These are phyloP conservation scores for Yamadazyma atlantica DNA, from an alignment of 1,139 yeast genomes.

Conservation along the genomic window DNA sequence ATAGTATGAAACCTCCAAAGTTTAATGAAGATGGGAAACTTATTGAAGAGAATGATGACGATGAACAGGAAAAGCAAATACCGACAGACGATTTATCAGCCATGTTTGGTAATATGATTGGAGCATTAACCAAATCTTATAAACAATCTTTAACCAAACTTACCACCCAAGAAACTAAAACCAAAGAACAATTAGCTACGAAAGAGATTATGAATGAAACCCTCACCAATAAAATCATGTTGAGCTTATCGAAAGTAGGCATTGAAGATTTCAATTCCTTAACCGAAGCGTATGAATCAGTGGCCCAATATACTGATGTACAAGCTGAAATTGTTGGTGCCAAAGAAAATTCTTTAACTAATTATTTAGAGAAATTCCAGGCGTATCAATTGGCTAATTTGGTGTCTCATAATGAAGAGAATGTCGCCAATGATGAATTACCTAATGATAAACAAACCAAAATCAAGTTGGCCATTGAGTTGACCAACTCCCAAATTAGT, in stretches of 20 bases:
- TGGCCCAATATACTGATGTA: constrained; percentile 20
- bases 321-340: constrained; percentile 30
- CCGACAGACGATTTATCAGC: constrained; percentile 7
- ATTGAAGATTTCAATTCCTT: constrained; percentile 24
- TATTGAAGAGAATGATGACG: constrained; percentile 9
- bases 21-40: constrained; percentile 33
- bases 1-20: constrained; percentile 37
- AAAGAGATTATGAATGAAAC: constrained; percentile 20
- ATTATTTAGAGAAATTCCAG: constrained; percentile 29
- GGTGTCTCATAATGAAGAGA: constrained; percentile 28
- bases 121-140: constrained; percentile 46
- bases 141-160: constrained; percentile 23
- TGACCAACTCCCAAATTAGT: constrained; percentile 54
- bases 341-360: constrained; percentile 34
- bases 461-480: constrained; percentile 33
- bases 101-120: constrained; percentile 27
- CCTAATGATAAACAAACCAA: constrained; percentile 18
- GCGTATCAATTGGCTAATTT: constrained; percentile 30
- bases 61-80: constrained; percentile 1
- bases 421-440: constrained; percentile 10
- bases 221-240: constrained; percentile 16
- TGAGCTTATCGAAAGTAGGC: constrained; percentile 23
- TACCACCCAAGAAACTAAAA: constrained; percentile 16
- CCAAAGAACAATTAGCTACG: constrained; percentile 11
- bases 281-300: constrained; percentile 28